phyloP scores from a whole-genome alignment of 441 rosid species.

The Pelargonium citronellum region DNA sequence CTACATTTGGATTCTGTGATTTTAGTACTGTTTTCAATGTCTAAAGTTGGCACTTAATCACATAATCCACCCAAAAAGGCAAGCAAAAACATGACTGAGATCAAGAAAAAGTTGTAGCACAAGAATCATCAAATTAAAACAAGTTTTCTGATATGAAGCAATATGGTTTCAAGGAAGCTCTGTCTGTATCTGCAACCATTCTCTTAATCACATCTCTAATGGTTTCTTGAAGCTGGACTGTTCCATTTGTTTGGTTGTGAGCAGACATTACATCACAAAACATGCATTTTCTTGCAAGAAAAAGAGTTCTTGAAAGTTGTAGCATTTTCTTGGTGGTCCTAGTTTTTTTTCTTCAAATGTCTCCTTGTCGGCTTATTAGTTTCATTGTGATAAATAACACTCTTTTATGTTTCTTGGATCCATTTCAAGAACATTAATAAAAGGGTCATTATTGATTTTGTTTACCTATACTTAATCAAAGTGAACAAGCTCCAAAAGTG shows the following conservation, averaged over 20 bases:
- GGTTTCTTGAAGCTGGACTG: neutral
- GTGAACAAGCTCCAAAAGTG: neutral
- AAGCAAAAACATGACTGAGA: neutral
- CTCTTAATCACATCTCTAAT: neutral
- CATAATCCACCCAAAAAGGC: no score
- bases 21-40: no score
- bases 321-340: slow-evolving; percentile 16
- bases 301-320: neutral
- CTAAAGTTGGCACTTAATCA: no score
- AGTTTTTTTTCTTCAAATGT: slow-evolving; percentile 11
- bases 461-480: neutral
- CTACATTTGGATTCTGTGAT: neutral
- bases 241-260: slow-evolving; percentile 10
- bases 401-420: neutral
- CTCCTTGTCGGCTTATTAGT: slow-evolving; percentile 19
- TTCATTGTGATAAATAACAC: neutral
- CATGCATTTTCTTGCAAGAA: slow-evolving; percentile 15
- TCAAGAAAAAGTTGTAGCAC: neutral
- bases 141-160: neutral
- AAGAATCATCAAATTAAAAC: neutral
- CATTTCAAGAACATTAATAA: neutral
- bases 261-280: slow-evolving; percentile 24
- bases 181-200: neutral
- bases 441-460: neutral
- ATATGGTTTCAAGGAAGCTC: neutral